Conservation (phyloP, 2,329 filamentous ascomycete genomes). For the Pleoardoris graminearum region DNA sequence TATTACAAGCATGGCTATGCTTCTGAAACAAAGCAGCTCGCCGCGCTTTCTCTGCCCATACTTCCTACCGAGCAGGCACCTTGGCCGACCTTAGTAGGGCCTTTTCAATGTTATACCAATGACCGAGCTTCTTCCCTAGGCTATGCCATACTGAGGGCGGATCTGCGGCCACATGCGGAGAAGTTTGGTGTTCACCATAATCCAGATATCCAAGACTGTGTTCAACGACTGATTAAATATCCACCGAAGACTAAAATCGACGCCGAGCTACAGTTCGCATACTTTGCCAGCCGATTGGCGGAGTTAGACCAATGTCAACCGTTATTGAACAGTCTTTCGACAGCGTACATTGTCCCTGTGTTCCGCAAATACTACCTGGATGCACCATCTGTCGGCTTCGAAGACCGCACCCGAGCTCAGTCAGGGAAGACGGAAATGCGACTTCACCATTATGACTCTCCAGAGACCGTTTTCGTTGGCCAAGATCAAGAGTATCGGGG, state of each 20-base stretch:
- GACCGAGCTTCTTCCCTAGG: conserved; percentile 74
- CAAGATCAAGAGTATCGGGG: conserved; percentile 73
- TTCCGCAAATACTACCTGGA: conserved; percentile 42
- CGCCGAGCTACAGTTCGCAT: conserved; percentile 76
- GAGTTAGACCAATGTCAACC: conserved; percentile 62
- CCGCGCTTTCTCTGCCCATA: conserved; percentile 50
- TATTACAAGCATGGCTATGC: conserved; percentile 78
- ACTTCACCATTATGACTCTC: conserved; percentile 61
- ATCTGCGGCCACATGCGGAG: conserved; percentile 77
- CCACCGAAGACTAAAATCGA: conserved; percentile 70
- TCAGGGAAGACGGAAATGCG: conserved; percentile 43
- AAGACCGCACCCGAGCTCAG: conserved; percentile 37
- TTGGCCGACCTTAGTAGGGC: conserved; percentile 67
- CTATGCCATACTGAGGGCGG: conserved; percentile 74
- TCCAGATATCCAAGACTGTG: conserved; percentile 76
- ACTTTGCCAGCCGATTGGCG: conserved; percentile 75
- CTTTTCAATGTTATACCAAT: conserved; percentile 81
- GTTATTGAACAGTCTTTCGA: conserved; percentile 30
- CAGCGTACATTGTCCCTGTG: conserved; percentile 45
- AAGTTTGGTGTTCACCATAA: conserved; percentile 87
- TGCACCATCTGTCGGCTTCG: conserved; percentile 34
- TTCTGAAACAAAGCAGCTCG: conserved; percentile 58
- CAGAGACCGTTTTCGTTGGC: conserved; percentile 80
- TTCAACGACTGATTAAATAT: conserved; percentile 69
- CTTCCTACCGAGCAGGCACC: conserved; percentile 71